Evolutionary conservation across 495 filamentous ascomycete genomes (phyloP).

Genomic region (Friedmanniomyces endolithicus): DNA sequence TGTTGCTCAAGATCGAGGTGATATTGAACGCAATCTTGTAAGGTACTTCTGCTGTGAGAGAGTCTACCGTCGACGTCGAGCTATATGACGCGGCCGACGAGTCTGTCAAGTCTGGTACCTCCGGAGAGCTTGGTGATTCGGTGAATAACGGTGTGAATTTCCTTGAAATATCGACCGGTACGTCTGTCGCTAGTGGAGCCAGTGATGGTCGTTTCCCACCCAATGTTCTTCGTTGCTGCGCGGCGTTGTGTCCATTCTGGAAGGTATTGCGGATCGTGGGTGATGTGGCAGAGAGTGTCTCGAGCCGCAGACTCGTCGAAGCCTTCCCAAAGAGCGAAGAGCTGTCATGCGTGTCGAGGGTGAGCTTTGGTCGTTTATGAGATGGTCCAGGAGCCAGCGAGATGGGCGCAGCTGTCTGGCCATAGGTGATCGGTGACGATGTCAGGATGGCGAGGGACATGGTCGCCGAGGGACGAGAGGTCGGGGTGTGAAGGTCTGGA

Average conservation of each 20-base stretch:
- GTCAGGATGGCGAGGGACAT: conserved; percentile 29
- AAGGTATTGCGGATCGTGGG: conserved; percentile 75
- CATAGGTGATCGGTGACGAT: conserved; percentile 21
- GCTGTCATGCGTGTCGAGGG: conserved; percentile 53
- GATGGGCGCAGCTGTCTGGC: conserved; percentile 3
- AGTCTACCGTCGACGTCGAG: conserved; percentile 14
- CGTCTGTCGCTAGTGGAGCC: conserved; percentile 36
- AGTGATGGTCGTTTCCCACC: conserved; percentile 28
- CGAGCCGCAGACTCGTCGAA: conserved; percentile 42
- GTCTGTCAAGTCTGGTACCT: conserved; percentile 18
- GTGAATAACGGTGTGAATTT: conserved; percentile 13
- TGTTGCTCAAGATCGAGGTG: conserved; percentile 29
- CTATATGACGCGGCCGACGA: conserved; percentile 7
- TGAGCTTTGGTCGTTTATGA: conserved; percentile 60
- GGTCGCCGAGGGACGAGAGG: conserved; percentile 20
- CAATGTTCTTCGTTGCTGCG: conserved; percentile 42
- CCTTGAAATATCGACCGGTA: not conserved
- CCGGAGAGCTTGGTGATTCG: conserved; percentile 29
- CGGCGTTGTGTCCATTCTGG: conserved; percentile 60
- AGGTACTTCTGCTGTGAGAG: conserved; percentile 16
- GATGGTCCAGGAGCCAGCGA: conserved; percentile 26
- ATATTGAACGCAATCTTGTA: conserved; percentile 29
- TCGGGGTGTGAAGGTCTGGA: conserved; percentile 20
- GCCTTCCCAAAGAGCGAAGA: conserved; percentile 40
- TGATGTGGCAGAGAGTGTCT: conserved; percentile 50